phyloP scores from a whole-genome alignment of 2,329 filamentous ascomycete species.

The Cercospora zeae-maydis region DNA sequence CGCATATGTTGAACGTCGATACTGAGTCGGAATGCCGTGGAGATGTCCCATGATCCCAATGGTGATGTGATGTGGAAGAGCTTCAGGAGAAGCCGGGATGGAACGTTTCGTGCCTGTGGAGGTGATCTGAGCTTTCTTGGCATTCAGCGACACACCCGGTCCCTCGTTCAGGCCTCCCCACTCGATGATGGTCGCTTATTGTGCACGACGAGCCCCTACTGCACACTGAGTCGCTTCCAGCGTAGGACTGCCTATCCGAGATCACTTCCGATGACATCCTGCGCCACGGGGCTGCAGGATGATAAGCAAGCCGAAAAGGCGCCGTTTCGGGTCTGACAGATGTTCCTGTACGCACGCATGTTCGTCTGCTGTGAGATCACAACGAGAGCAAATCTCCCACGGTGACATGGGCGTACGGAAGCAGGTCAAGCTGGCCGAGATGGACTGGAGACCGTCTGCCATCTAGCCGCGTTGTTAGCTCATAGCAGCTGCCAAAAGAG shows the following conservation, averaged over 20 bases:
- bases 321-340: background rate
- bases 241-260: slow-evolving; percentile 1
- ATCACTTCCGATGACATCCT: background rate
- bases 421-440: background rate
- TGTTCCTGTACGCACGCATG: background rate
- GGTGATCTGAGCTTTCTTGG: background rate
- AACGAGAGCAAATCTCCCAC: background rate
- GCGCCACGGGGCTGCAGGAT: background rate
- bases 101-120: background rate
- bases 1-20: background rate
- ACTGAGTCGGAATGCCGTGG: background rate
- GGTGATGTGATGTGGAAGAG: background rate
- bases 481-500: background rate
- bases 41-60: background rate
- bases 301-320: slow-evolving; percentile 3
- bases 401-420: slow-evolving; percentile 7
- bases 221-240: background rate
- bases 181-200: background rate
- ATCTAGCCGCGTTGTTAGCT: slow-evolving; percentile 1
- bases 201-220: background rate
- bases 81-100: background rate
- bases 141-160: background rate
- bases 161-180: background rate
- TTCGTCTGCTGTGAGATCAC: background rate
- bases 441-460: background rate